phyloP scores from a whole-genome alignment of 2,329 filamentous ascomycete genomes.

The Sclerotiophoma versabilis region DNA sequence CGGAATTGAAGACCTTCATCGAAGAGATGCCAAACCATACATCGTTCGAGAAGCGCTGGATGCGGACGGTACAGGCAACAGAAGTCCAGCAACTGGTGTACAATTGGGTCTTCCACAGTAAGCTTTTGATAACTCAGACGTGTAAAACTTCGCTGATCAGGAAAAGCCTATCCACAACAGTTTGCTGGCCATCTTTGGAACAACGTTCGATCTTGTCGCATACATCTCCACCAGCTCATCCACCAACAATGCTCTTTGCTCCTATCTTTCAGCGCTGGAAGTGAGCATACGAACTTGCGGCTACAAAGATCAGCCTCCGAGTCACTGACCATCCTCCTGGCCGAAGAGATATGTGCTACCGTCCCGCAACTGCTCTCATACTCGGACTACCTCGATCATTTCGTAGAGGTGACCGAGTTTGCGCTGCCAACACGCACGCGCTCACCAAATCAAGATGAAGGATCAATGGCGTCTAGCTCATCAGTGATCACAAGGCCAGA shows the following conservation, averaged over 20 bases:
- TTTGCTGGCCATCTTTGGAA: conserved; percentile 38
- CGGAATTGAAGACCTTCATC: conserved; percentile 19
- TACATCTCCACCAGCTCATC: conserved; percentile 34
- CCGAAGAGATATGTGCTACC: conserved; percentile 33
- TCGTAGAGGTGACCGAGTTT: neutral
- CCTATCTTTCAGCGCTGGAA: neutral
- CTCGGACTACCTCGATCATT: conserved; percentile 9
- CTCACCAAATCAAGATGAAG: neutral
- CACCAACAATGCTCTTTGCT: conserved; percentile 23
- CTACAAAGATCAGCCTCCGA: conserved; percentile 20
- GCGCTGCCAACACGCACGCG: conserved; percentile 2
- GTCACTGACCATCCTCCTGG: conserved; percentile 17
- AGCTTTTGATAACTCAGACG: neutral
- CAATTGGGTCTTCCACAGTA: conserved; percentile 31
- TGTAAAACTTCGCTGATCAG: neutral
- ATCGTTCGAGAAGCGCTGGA: conserved; percentile 18
- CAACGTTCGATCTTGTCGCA: conserved; percentile 30
- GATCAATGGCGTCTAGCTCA: neutral
- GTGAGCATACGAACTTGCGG: conserved; percentile 1
- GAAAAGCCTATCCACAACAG: conserved; percentile 25
- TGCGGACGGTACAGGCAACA: conserved; percentile 3
- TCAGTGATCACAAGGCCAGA: neutral
- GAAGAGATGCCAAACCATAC: conserved; percentile 23
- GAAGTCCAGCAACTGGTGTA: conserved; percentile 23
- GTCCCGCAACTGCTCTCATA: conserved; percentile 32